A percentile compares a stretch with the other conserved stretches of the same genome.
Conservation (phyloP, 2,329 filamentous ascomycete species). For the Penicillium polonicum region DNA sequence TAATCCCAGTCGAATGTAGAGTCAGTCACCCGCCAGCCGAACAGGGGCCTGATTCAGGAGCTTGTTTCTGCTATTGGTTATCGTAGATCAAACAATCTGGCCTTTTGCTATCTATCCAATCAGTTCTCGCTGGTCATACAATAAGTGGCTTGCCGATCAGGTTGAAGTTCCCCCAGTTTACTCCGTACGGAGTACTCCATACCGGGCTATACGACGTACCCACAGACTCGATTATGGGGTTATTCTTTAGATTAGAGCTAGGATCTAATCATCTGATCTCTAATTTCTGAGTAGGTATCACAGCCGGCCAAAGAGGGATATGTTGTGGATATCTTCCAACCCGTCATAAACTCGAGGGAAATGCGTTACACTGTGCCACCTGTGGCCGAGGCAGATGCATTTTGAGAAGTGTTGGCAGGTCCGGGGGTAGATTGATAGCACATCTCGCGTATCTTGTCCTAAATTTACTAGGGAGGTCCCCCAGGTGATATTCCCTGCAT, state of each 20-base stretch:
- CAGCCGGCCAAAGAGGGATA: background rate
- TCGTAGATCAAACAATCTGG: background rate
- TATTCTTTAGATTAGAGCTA: background rate
- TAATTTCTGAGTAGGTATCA: background rate
- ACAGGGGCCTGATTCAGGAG: background rate
- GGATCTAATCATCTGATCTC: background rate
- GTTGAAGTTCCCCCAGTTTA: background rate
- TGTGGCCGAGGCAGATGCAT: background rate
- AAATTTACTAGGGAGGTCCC: background rate
- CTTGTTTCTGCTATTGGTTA: background rate
- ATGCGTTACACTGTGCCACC: slow-evolving; percentile 4
- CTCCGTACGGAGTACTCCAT: background rate
- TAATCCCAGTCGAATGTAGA: background rate
- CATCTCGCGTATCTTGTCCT: background rate
- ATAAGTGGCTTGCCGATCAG: background rate
- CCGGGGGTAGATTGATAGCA: background rate
- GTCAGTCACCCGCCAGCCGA: background rate
- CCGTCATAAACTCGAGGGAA: background rate
- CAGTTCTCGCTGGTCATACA: too few species aligned
- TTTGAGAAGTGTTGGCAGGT: background rate
- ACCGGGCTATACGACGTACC: background rate
- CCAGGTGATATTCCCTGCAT: background rate
- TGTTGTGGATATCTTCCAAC: background rate
- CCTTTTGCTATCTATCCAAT: background rate
- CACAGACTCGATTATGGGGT: background rate